Percentiles rank a stretch among this genome's conserved stretches.
Evolutionary conservation across 345 rosid species (phyloP).

Genomic region (Linum usitatissimum): DNA sequence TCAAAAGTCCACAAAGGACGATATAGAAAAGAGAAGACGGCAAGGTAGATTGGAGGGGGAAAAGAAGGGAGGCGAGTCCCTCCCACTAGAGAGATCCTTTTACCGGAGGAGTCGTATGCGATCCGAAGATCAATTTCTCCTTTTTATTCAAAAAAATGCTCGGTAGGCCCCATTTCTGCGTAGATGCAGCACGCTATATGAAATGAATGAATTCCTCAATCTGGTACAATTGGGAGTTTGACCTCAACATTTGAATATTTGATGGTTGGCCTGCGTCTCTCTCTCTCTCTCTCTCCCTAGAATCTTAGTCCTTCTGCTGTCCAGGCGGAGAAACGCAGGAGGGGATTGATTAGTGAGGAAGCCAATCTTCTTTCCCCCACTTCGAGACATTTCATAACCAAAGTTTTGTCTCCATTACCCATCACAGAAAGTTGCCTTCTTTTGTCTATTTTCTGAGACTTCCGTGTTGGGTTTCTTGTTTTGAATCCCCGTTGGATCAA

Average conservation of each 20-base stretch:
- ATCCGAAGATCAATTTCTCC: constrained; percentile 3
- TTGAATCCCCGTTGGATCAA: neutral
- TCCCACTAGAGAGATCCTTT: neutral
- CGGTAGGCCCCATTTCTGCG: constrained; percentile 1
- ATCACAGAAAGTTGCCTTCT: neutral
- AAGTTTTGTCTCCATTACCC: neutral
- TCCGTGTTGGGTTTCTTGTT: neutral
- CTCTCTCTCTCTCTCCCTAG: neutral
- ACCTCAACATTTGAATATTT: neutral
- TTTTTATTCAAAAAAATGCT: neutral
- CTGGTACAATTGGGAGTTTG: neutral
- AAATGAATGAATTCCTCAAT: neutral
- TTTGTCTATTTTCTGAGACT: neutral
- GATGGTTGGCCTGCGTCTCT: neutral
- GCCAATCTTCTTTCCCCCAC: neutral
- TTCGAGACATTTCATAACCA: neutral
- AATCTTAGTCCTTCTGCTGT: neutral
- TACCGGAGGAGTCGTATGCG: constrained; percentile 5
- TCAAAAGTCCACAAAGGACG: neutral
- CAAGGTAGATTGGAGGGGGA: neutral
- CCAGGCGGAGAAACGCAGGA: neutral
- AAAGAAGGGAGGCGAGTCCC: neutral
- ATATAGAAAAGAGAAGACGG: neutral
- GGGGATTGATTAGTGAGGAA: neutral
- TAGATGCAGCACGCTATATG: neutral